Evolutionary conservation across 208 protist genomes (phyloP).

Genomic region (Kentomonas sorsogonicus): DNA sequence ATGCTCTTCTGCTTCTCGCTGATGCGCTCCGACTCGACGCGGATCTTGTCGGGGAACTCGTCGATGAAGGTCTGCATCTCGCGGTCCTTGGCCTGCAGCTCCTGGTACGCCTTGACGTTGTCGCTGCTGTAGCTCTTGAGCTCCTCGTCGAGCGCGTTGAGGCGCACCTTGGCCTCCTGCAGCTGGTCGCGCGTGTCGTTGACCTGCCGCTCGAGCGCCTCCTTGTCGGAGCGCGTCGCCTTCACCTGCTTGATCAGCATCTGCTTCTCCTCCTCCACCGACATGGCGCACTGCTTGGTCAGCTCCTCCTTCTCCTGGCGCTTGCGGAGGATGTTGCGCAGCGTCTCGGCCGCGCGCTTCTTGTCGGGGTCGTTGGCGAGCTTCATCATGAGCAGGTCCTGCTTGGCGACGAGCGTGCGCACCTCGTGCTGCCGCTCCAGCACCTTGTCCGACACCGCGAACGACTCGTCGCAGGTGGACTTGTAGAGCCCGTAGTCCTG

Average conservation of each 20-base stretch:
- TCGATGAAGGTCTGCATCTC: constrained; percentile 88
- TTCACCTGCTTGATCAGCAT: constrained; percentile 79
- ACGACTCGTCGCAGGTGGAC: constrained; percentile 60
- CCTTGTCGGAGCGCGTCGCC: constrained; percentile 67
- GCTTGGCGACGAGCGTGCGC: constrained; percentile 73
- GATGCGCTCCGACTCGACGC: constrained; percentile 63
- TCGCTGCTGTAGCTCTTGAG: constrained; percentile 85
- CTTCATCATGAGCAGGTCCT: constrained; percentile 73
- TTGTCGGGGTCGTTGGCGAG: constrained; percentile 75
- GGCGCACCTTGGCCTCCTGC: constrained; percentile 56
- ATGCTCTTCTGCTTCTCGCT: constrained; percentile 54
- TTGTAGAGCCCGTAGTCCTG: constrained; percentile 76
- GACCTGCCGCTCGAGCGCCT: constrained; percentile 80
- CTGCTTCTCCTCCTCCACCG: constrained; percentile 81
- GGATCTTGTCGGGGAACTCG: constrained; percentile 73
- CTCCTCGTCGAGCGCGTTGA: constrained; percentile 73
- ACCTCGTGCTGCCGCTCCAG: constrained; percentile 77
- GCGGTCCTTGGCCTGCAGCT: constrained; percentile 76
- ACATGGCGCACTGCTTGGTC: constrained; percentile 68
- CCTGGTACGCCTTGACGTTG: constrained; percentile 75
- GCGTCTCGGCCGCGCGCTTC: constrained; percentile 55
- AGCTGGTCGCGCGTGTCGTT: constrained; percentile 71
- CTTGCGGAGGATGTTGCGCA: constrained; percentile 72
- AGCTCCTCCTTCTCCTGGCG: constrained; percentile 63
- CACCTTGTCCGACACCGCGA: constrained; percentile 70